Evolutionary conservation across 805 yeast species (phyloP), one percentile per base, ranked within the genome.

Genomic region (Clavispora santaluciae): DNA sequence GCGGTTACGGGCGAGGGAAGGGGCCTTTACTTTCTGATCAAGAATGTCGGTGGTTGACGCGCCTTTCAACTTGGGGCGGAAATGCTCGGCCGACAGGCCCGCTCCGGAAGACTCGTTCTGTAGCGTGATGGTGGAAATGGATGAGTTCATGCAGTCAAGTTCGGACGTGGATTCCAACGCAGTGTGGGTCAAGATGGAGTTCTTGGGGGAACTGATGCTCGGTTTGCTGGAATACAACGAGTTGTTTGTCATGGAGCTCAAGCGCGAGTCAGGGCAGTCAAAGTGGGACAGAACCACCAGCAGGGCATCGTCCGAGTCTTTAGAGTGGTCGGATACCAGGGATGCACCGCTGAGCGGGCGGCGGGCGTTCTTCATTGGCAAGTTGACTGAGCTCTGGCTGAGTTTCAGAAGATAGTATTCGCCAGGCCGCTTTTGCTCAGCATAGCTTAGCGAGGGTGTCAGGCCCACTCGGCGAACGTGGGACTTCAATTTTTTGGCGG

Each of bases 321-420:
- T 55, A 12, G 65, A 56, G 20, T 36, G 33, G 11, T 60, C 68
- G 6, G 59, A 48, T 5, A 69, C 63, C 6, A 54, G 41, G 22
- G 58, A 54, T 4, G 70, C 63, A 3, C 64, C 64, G 9, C 70
- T 63, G 4, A 43, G 43, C 1, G 71, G 70, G 29, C 69, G 39
- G 3, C 25, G 23, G 17, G 31, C 29, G 6, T 15, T 15, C 5
- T 28, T 33, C 8, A 30, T 33, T 8, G 48, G 39, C 41, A 58
- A 44, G 41, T 50, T 53, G 5, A 50, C 17, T 6, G 56, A 39
- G 39, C 57, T 55, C 38, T 47, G 52, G 34, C 55, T 55, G 33
- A 66, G 42, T 41, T 61, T 63, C 41, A 57, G 59, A 28, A 66
- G 56, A 42, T 57, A 68, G 50, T 64, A 66, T 41, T 68, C 73